These are phyloP conservation scores for Solanum paucissectum DNA, from an alignment of 257 asterid species.

Conservation along the genomic window DNA sequence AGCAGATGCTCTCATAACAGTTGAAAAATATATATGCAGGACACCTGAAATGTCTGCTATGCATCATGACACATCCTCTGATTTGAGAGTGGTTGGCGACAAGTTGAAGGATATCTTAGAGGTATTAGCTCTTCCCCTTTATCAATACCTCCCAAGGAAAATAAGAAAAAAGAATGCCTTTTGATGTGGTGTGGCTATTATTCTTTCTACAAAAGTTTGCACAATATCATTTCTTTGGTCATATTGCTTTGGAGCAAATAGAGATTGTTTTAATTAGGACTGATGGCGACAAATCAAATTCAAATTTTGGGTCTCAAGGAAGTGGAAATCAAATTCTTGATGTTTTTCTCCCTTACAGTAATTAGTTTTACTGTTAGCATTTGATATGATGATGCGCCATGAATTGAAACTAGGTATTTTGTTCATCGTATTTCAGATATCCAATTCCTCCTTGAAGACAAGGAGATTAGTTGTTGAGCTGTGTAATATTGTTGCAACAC, in stretches of 20 bases:
- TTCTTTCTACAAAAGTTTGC: neutral
- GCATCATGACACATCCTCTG: slow-evolving; percentile 60
- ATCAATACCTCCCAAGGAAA: neutral
- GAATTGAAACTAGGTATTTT: neutral
- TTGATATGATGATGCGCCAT: neutral
- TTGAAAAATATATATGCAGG: slow-evolving; percentile 17
- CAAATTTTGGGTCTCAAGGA: neutral
- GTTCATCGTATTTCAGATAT: slow-evolving; percentile 17
- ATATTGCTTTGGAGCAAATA: neutral
- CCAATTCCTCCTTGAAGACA: slow-evolving; percentile 35
- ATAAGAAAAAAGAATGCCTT: neutral
- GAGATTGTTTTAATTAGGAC: neutral
- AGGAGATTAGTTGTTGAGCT: slow-evolving; percentile 40
- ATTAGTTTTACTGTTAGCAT: neutral
- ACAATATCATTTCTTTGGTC: neutral
- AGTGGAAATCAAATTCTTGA: neutral
- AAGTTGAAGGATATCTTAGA: slow-evolving; percentile 42
- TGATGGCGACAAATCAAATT: neutral
- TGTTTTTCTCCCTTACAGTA: neutral
- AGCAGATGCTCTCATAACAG: neutral
- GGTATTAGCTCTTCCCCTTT: slow-evolving; percentile 16
- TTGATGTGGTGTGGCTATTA: neutral
- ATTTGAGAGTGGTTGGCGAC: slow-evolving; percentile 41
- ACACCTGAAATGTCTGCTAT: slow-evolving; percentile 75
- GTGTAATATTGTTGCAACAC: slow-evolving; percentile 41